phyloP scores from a whole-genome alignment of 257 asterid genomes.

The Solanum lycopersicoides region DNA sequence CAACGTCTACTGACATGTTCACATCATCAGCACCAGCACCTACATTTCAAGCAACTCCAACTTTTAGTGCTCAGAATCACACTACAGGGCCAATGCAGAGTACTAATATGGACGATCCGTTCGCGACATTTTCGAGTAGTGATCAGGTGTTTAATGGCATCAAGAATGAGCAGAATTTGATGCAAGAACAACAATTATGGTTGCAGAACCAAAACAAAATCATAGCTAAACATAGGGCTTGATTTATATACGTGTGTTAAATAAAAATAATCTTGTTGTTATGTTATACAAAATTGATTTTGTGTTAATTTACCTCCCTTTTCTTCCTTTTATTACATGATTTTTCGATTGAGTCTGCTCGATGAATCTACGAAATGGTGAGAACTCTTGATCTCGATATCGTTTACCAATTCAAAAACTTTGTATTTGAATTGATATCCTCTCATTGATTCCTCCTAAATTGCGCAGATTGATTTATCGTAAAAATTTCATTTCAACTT shows the following conservation, averaged over 20 bases:
- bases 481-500: background rate
- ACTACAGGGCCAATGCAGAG: background rate
- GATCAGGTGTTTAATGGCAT: slow-evolving; percentile 14
- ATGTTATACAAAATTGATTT: background rate
- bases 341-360: background rate
- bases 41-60: background rate
- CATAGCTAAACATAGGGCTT: slow-evolving; percentile 39
- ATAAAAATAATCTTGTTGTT: background rate
- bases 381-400: background rate
- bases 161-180: slow-evolving; percentile 32
- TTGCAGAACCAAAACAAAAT: slow-evolving; percentile 72
- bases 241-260: background rate
- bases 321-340: background rate
- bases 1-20: background rate
- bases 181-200: slow-evolving; percentile 58
- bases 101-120: slow-evolving; percentile 44
- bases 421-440: background rate
- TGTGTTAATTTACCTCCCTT: background rate
- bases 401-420: background rate
- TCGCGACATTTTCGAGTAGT: slow-evolving; percentile 18
- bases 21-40: background rate
- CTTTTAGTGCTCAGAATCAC: background rate
- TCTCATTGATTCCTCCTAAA: background rate
- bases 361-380: background rate
- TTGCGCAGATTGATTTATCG: background rate